Evolutionary conservation across 2,329 filamentous ascomycete species (phyloP).

Genomic region (Cercospora janseana): DNA sequence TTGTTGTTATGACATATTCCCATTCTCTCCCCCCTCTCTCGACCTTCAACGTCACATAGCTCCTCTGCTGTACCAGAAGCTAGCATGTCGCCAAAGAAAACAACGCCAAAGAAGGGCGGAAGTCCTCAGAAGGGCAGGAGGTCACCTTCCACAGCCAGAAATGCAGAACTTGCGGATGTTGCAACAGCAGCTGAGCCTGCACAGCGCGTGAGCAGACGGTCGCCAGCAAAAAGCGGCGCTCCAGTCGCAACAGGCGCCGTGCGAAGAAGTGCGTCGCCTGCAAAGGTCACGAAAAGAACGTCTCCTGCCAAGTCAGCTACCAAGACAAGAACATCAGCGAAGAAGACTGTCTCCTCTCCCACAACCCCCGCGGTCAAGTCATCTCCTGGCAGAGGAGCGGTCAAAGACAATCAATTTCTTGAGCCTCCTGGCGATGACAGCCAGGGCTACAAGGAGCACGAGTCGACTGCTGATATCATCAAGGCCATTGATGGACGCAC

Average conservation of each 20-base stretch:
- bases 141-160: constrained; percentile 9
- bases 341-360: too few relatives aligned
- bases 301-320: constrained; percentile 11
- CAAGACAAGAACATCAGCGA: background rate
- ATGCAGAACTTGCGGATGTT: constrained; percentile 5
- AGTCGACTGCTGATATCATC: constrained; percentile 16
- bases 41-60: background rate
- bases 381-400: too few relatives aligned
- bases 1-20: constrained; percentile 20
- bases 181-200: background rate
- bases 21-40: background rate
- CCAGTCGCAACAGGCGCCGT: background rate
- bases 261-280: constrained; percentile 9
- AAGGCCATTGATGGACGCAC: constrained; percentile 13
- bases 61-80: background rate
- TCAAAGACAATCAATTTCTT: constrained; percentile 13
- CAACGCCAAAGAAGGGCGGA: constrained; percentile 14
- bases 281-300: constrained; percentile 9
- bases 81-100: constrained; percentile 4
- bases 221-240: constrained; percentile 7
- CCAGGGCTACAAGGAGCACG: constrained; percentile 10
- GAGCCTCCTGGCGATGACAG: constrained; percentile 11
- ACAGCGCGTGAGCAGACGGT: constrained; percentile 4
- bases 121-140: constrained; percentile 1
- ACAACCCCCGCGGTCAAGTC: too few relatives aligned